Conservation (phyloP, 1,284 basidiomycete species). For the Malassezia obtusa region DNA sequence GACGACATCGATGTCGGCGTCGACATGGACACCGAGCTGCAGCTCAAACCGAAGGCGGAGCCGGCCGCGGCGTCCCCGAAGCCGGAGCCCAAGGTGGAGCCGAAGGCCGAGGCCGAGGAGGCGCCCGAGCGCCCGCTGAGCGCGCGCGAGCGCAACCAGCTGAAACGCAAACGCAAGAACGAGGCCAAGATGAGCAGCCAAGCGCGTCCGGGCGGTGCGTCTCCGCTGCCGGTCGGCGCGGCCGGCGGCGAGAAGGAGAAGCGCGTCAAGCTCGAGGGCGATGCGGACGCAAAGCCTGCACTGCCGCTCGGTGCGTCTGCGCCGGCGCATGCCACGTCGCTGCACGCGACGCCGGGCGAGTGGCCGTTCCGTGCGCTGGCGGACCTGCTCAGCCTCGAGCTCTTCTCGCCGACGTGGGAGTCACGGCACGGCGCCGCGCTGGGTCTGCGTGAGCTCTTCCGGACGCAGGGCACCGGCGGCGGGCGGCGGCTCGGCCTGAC, state of each 20-base stretch:
- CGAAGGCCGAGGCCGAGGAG: slow-evolving; percentile 13
- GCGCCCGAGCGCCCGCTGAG: slow-evolving; percentile 33
- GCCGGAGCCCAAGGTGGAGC: neutral
- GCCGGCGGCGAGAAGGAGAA: slow-evolving; percentile 6
- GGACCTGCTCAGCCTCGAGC: slow-evolving; percentile 69
- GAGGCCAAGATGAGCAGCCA: slow-evolving; percentile 54
- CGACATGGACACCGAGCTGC: slow-evolving; percentile 47
- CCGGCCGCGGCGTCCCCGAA: neutral
- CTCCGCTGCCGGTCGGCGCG: neutral
- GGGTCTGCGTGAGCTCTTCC: slow-evolving; percentile 78
- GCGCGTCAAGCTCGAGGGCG: slow-evolving; percentile 12
- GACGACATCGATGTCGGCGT: slow-evolving; percentile 59
- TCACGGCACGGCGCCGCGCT: slow-evolving; percentile 86
- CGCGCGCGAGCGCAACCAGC: slow-evolving; percentile 74
- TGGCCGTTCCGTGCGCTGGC: slow-evolving; percentile 86
- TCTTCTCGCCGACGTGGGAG: slow-evolving; percentile 82
- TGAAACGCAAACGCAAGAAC: slow-evolving; percentile 80
- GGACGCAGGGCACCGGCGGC: slow-evolving; percentile 69
- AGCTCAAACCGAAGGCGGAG: neutral
- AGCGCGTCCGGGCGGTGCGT: neutral
- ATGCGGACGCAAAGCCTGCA: neutral
- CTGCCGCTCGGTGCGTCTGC: too few relatives aligned
- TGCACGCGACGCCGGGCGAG: slow-evolving; percentile 54
- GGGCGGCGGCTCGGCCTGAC: slow-evolving; percentile 54
- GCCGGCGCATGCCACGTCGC: slow-evolving; percentile 15